Base-by-base conservation (phyloP, 2,329 filamentous ascomycete genomes). In the Sporothrix phasma region DNA sequence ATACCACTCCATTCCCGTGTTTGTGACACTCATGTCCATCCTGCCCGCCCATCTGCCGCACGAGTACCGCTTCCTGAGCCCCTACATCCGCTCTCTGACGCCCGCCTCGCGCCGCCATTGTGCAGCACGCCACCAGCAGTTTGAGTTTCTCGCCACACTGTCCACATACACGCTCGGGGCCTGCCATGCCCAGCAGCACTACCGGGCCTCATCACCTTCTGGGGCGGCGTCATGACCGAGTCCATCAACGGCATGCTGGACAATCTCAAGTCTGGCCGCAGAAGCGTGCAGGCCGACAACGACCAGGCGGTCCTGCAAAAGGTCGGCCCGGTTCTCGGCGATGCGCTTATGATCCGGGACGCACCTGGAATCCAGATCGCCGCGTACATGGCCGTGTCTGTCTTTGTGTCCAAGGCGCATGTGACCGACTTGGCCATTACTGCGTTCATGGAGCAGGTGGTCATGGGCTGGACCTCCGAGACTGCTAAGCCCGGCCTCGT, bases 341-440 rank as follows among this genome's bases (percentile, higher is more conserved):
- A 90, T 67, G 90, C 88, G 1, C 81, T 97, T 66, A 81, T 87
- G 8, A 83, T 93, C 78, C 86, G 86, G 70, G 86, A 88, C 66
- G 86, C 88, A 0, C 84, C 91, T 0, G 90, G 93, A 67, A 79
- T 96, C 47, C 89, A 92, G 68, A 83, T 95, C 66, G 92, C 89
- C 17, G 92, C 89, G 64, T 97, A 96, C 74, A 96, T 97, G 88
- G 86, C 96, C 22, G 83, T 92, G 64, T 85, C 91, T 6, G 86
- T 97, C 58, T 82, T 97, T 67, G 92, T 90, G 6, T 87, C 90
- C 58, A 96, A 96, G 75, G 87, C 88, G 0, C 82, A 84, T 56
- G 80, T 97, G 15, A 85, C 89, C 54, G 92, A 97, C 70, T 83
- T 84, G 64, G 84, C 92, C 2, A 79, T 97, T n/a, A 86, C 89